phyloP scores from a whole-genome alignment of 179 eudicot species.

The Pouteria campechiana region DNA sequence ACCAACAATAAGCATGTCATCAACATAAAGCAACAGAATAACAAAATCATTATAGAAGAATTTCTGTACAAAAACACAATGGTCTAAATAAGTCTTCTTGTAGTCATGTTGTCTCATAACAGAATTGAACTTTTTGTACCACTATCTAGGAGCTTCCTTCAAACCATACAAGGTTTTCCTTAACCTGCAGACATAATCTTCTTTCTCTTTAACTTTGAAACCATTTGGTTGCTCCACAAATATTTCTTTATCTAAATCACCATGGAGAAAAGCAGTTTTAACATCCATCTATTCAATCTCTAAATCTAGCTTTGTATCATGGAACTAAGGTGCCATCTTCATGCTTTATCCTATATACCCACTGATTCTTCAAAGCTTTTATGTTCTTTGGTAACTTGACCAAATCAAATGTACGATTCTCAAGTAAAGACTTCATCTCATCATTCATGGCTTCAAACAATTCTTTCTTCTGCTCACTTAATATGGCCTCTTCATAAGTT shows the following conservation, averaged over 20 bases:
- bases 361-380: constrained; percentile 3
- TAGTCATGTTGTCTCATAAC: too few species aligned
- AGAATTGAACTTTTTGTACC: too few species aligned
- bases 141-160: constrained; percentile 1
- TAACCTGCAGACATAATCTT: not conserved
- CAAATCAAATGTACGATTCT: constrained; percentile 7
- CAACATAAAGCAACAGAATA: constrained; percentile 1
- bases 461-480: not conserved
- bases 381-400: constrained; percentile 9
- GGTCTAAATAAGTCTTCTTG: too few species aligned
- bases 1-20: constrained; percentile 3
- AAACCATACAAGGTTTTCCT: not conserved
- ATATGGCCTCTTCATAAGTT: constrained; percentile 5
- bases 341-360: constrained; percentile 4
- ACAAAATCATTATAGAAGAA: too few species aligned
- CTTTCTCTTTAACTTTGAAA: not conserved
- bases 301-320: constrained; percentile 1
- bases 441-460: constrained; percentile 12
- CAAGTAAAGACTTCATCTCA: constrained; percentile 4
- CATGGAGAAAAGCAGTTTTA: not conserved
- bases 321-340: not conserved
- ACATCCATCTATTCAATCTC: constrained; percentile 5
- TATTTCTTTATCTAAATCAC: constrained; percentile 1
- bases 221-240: constrained; percentile 1
- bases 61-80: too few species aligned